phyloP scores from a whole-genome alignment of 148 eudicot genomes.

The Drosera capensis region DNA sequence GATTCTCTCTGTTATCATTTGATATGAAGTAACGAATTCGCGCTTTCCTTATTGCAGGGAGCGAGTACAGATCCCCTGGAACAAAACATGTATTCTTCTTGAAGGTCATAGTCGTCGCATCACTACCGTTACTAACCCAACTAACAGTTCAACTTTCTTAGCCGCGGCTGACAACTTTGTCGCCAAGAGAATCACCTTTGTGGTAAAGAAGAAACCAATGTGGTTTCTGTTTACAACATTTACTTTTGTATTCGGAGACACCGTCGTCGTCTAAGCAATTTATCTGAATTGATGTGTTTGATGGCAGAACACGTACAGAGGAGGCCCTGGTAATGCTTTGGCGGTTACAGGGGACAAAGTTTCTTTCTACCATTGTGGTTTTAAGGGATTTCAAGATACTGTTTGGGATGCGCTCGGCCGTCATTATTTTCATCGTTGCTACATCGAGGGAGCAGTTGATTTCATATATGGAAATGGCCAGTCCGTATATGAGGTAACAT shows the following conservation, averaged over 20 bases:
- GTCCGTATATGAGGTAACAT: conserved; percentile 12
- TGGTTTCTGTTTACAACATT: too few relatives aligned
- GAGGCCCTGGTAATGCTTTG: too few relatives aligned
- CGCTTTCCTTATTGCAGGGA: neutral
- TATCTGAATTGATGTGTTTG: too few relatives aligned
- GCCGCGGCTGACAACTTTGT: neutral
- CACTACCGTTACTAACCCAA: neutral
- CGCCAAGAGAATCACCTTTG: neutral
- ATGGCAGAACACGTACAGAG: too few relatives aligned
- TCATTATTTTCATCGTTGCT: conserved; percentile 10
- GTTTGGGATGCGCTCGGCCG: conserved; percentile 12
- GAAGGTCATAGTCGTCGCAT: neutral
- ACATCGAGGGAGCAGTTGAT: conserved; percentile 16
- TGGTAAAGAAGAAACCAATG: too few relatives aligned
- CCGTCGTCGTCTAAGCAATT: too few relatives aligned
- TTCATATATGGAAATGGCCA: conserved; percentile 19
- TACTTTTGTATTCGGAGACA: too few relatives aligned
- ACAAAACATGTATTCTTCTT: neutral
- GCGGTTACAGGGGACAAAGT: conserved; percentile 15
- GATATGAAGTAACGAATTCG: neutral
- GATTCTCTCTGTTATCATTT: neutral
- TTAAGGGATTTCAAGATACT: conserved; percentile 16
- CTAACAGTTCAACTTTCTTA: neutral
- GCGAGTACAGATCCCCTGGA: neutral
- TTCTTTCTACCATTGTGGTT: conserved; percentile 9